phyloP scores from a whole-genome alignment of 1,139 yeast genomes.

The Blastobotrys indianensis region DNA sequence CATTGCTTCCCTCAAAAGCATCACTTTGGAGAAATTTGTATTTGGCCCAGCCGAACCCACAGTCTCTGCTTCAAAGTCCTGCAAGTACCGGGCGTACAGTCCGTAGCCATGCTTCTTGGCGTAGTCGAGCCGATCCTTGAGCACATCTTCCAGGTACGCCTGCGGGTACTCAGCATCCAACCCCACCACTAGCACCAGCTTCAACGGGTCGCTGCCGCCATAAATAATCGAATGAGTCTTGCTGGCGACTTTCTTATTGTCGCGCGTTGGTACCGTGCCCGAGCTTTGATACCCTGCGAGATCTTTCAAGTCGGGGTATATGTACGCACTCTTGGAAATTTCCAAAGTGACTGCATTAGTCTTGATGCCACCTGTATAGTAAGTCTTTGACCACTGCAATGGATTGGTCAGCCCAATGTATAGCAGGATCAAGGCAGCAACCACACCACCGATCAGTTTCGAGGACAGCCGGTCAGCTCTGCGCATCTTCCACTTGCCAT shows the following conservation, averaged over 20 bases:
- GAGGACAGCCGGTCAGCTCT: neutral
- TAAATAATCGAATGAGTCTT: slow-evolving; percentile 23
- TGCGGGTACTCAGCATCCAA: slow-evolving; percentile 25
- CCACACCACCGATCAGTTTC: neutral
- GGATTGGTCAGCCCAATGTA: neutral
- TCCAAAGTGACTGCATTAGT: slow-evolving; percentile 24
- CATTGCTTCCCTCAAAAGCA: slow-evolving; percentile 74
- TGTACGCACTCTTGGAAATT: slow-evolving; percentile 21
- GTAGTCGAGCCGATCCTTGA: slow-evolving; percentile 77
- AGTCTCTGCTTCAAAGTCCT: slow-evolving; percentile 51
- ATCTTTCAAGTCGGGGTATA: slow-evolving; percentile 25
- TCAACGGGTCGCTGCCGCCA: slow-evolving; percentile 16
- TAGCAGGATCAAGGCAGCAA: neutral
- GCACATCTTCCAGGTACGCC: slow-evolving; percentile 44
- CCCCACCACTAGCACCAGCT: slow-evolving; percentile 27
- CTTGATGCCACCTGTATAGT: slow-evolving; percentile 14
- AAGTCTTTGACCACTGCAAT: neutral
- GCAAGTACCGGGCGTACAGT: slow-evolving; percentile 71
- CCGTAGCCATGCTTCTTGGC: slow-evolving; percentile 74
- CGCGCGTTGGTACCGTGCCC: slow-evolving; percentile 24
- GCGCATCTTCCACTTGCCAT: too few species aligned
- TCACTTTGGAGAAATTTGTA: slow-evolving; percentile 51
- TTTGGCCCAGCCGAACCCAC: slow-evolving; percentile 22
- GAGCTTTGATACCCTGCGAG: slow-evolving; percentile 28
- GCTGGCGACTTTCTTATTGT: slow-evolving; percentile 25